phyloP scores from a whole-genome alignment of 1,284 basidiomycete species.

The Bjerkandera adusta region DNA sequence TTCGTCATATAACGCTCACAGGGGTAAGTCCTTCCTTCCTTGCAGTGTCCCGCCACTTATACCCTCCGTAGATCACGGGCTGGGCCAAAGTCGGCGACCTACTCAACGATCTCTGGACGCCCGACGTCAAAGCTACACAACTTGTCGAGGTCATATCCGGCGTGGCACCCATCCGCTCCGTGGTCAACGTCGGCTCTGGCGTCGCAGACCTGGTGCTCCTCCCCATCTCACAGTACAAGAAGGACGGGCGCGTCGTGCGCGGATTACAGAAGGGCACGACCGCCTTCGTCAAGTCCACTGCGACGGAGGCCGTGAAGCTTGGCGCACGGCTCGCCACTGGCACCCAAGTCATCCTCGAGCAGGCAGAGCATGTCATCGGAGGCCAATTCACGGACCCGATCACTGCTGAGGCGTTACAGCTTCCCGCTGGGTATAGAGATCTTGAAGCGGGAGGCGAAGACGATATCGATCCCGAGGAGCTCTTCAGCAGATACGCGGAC shows the following conservation, averaged over 20 bases:
- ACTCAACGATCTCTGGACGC: conserved; percentile 97
- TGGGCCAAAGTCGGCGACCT: conserved; percentile 87
- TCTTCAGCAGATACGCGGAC: conserved; percentile 86
- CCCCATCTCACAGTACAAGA: conserved; percentile 96
- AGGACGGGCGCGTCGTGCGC: conserved; percentile 90
- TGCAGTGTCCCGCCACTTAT: conserved; percentile 1
- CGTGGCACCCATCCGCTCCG: conserved; percentile 90
- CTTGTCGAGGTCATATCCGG: conserved; percentile 97
- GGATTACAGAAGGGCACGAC: conserved; percentile 94
- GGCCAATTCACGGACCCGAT: conserved; percentile 67
- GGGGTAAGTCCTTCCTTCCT: conserved; percentile 59
- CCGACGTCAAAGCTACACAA: conserved; percentile 98
- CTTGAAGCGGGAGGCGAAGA: conserved; percentile 34
- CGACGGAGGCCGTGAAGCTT: conserved; percentile 91
- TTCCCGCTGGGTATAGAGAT: conserved; percentile 33
- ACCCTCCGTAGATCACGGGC: conserved; percentile 69
- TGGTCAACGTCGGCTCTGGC: conserved; percentile 96
- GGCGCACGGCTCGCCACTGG: conserved; percentile 95
- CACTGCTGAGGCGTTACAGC: conserved; percentile 63
- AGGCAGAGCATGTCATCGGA: conserved; percentile 91
- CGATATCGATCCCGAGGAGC: conserved; percentile 42
- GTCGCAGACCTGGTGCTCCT: conserved; percentile 94
- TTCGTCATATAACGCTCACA: conserved; percentile 88
- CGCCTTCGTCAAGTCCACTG: conserved; percentile 91
- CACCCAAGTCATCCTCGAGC: conserved; percentile 95